Percentiles rank a stretch among this genome's conserved stretches.
Evolutionary conservation across 2,329 filamentous ascomycete species (phyloP).

Genomic region (Parastagonospora avenae): DNA sequence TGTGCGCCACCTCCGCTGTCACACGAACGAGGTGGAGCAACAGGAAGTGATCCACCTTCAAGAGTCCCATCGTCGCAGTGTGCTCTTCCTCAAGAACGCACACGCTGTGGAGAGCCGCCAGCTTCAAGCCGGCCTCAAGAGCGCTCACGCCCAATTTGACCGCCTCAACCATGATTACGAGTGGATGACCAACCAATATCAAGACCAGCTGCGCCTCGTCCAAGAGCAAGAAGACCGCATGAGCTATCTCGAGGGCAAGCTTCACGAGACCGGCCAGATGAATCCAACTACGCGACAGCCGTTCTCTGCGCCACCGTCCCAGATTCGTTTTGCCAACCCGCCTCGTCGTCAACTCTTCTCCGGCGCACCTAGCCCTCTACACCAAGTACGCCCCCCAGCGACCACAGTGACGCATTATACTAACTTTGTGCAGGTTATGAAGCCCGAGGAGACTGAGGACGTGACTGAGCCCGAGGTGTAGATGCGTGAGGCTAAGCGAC

Average conservation of each 20-base stretch:
- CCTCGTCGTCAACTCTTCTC: background rate
- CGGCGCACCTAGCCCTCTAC: background rate
- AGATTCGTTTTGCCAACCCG: conserved; percentile 10
- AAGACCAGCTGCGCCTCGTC: conserved; percentile 16
- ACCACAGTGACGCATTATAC: background rate
- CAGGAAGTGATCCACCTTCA: conserved; percentile 10
- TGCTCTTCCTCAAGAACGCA: conserved; percentile 8
- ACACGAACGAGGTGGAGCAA: conserved; percentile 4
- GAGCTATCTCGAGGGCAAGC: conserved; percentile 32
- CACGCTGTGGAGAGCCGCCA: conserved; percentile 6
- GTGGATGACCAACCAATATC: conserved; percentile 15
- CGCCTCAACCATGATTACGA: conserved; percentile 17
- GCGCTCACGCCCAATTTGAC: conserved; percentile 9
- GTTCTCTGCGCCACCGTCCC: conserved; percentile 18
- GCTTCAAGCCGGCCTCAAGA: conserved; percentile 5
- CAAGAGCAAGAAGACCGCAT: conserved; percentile 37
- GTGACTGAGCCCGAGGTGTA: background rate
- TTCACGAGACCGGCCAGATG: conserved; percentile 23
- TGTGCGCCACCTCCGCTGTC: conserved; percentile 4
- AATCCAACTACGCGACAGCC: conserved; percentile 3
- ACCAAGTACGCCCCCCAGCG: background rate
- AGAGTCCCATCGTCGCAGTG: conserved; percentile 11
- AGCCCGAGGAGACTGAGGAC: background rate
- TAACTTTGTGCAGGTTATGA: background rate
- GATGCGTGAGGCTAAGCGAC: too few species aligned